These are phyloP conservation scores for Mortierella sp. DNA, from an alignment of 371 early-diverging fungal species.

Conservation along the genomic window DNA sequence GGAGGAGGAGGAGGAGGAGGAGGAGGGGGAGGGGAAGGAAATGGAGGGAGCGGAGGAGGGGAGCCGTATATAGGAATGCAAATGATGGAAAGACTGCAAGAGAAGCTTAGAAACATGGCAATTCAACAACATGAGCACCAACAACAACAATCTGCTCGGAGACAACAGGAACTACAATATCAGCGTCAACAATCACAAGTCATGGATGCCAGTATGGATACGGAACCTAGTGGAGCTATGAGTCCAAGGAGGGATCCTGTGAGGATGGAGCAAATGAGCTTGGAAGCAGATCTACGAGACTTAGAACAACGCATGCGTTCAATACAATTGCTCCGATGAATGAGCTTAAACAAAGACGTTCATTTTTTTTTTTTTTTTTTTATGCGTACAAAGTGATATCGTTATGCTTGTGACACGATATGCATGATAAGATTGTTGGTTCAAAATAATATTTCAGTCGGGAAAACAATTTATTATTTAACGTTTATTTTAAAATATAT, in stretches of 20 bases:
- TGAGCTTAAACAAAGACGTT: not conserved
- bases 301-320: conserved; percentile 44
- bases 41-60: conserved; percentile 4
- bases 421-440: too few species aligned
- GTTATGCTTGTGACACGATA: not conserved
- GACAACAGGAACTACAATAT: conserved; percentile 11
- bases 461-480: too few species aligned
- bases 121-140: conserved; percentile 36
- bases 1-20: not conserved
- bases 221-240: not conserved
- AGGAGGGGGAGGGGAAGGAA: conserved; percentile 11
- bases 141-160: conserved; percentile 14
- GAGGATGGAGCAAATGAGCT: conserved; percentile 32
- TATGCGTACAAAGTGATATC: not conserved
- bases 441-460: too few species aligned
- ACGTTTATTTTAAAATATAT: too few species aligned
- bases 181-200: conserved; percentile 4
- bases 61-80: conserved; percentile 24
- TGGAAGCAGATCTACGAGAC: conserved; percentile 42
- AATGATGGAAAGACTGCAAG: conserved; percentile 42
- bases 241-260: conserved; percentile 23
- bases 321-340: conserved; percentile 35
- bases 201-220: conserved; percentile 10
- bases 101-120: conserved; percentile 27
- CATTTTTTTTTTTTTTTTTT: not conserved